Base-by-base conservation (phyloP, 257 asterid genomes). In the Mentha longifolia region DNA sequence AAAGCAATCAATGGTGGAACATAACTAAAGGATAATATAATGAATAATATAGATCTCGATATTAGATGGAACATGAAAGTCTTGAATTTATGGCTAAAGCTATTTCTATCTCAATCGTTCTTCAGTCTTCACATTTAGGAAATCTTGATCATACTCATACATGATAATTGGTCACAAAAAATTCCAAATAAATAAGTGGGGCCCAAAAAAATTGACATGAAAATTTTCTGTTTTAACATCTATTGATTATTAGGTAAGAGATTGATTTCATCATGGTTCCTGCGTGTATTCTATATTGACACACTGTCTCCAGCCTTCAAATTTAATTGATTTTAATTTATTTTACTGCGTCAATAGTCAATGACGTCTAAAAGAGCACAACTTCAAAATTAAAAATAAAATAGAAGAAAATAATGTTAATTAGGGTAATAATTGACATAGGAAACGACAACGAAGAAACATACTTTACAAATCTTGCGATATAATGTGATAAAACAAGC, bases 401-500 rank as follows among this genome's bases (percentile, higher is more conserved):
- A 67, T 10, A 49, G 2, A 17, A 11, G 37, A 41, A 67, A 55
- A 37, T n/a, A 55, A 37, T n/a, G 46, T 37, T 11, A 39, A 52
- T 68, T 68, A 37, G 54, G 65, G 45, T 39, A 70, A 56, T 57
- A 56, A 70, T 57, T 57, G 67, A 45, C 16, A 64, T 16, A 9
- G 16, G 45, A 70, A 70, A 42, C 47, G 74, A 70, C 47, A 55
- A 8, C 43, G 31, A 41, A 41, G 4, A 55, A 9, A 41, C 61
- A 10, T 2, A 55, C 30, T 11, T 28, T 39, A 55, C n/a, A 10
- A 20, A 55, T 20, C 7, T 42, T 19, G 39, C 19, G 28, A n/a
- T 4, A 5, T 16, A 51, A 16, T 51, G 19, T 0, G 2, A 51
- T 9, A 9, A 37, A 16, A 7, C 47, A 41, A 70, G 15, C 3